Conservation (phyloP, 2,329 filamentous ascomycete species). For the Raffaelea albimanens region DNA sequence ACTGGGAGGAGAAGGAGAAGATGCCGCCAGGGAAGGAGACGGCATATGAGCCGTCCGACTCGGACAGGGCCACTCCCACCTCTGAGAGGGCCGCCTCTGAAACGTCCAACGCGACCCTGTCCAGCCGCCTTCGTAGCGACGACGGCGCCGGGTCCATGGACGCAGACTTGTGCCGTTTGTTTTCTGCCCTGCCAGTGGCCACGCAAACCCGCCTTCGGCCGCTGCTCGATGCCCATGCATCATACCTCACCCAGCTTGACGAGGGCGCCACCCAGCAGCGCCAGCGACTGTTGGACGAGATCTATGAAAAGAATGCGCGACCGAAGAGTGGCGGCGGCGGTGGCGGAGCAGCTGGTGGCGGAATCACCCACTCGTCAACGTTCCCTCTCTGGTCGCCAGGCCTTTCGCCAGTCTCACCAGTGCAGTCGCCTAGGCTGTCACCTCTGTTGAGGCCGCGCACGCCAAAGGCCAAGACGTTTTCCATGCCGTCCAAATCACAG, state of each 20-base stretch:
- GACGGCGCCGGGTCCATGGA: conserved; percentile 31
- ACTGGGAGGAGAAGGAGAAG: too few relatives aligned
- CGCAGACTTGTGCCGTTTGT: conserved; percentile 29
- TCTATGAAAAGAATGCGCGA: conserved; percentile 10
- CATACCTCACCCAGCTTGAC: conserved; percentile 49
- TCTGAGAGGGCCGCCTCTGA: too few relatives aligned
- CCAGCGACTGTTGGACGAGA: conserved; percentile 42
- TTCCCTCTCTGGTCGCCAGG: too few relatives aligned
- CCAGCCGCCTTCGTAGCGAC: conserved; percentile 9
- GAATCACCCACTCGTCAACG: too few relatives aligned
- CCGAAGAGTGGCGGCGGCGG: too few relatives aligned
- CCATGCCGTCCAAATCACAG: too few relatives aligned
- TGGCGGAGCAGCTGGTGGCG: too few relatives aligned
- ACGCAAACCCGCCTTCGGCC: conserved; percentile 35
- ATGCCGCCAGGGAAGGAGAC: conserved; percentile 5
- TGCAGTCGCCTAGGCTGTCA: conserved; percentile 8
- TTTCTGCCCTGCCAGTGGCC: conserved; percentile 33
- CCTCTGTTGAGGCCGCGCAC: conserved; percentile 1
- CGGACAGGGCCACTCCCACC: not conserved
- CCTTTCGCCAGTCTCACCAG: too few relatives aligned
- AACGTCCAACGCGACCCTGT: too few relatives aligned
- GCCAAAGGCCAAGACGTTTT: not conserved
- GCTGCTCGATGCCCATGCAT: conserved; percentile 49
- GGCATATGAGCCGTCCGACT: not conserved
- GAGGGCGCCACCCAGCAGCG: conserved; percentile 44